Conservation (phyloP, 176 grass and related monocot genomes). For the Phoenix dactylifera region DNA sequence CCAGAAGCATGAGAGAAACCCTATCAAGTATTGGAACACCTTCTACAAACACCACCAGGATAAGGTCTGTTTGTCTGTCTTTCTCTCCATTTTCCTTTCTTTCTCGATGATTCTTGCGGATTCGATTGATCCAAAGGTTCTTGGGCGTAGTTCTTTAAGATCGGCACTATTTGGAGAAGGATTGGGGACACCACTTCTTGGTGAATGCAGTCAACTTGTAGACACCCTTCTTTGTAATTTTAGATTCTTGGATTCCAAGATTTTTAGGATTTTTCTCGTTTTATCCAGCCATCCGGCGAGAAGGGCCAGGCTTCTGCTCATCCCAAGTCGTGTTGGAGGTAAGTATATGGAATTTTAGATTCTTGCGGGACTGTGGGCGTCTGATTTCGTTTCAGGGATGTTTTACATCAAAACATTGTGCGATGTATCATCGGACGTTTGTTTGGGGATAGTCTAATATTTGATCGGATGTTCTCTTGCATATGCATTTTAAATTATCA, state of each 20-base stretch:
- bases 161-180: constrained; percentile 23
- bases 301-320: background rate
- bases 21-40: constrained; percentile 16
- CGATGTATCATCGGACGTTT: no score
- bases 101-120: background rate
- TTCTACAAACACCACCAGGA: constrained; percentile 20
- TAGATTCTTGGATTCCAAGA: no score
- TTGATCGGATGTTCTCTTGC: no score
- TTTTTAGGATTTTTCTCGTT: background rate
- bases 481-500: no score
- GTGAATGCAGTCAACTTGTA: background rate
- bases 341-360: background rate
- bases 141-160: constrained; percentile 14
- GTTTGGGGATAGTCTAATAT: no score
- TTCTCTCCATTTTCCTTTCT: background rate
- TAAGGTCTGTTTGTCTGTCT: constrained; percentile 6
- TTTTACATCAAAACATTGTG: no score
- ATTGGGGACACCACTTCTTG: constrained; percentile 13
- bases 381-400: background rate
- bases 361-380: background rate
- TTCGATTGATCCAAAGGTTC: background rate
- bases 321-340: constrained; percentile 21
- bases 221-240: background rate
- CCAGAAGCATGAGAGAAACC: constrained; percentile 19
- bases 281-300: background rate